Percentiles rank a stretch among this genome's conserved stretches.
Evolutionary conservation across 2,329 filamentous ascomycete genomes (phyloP).

Genomic region (Aspergillus persii): DNA sequence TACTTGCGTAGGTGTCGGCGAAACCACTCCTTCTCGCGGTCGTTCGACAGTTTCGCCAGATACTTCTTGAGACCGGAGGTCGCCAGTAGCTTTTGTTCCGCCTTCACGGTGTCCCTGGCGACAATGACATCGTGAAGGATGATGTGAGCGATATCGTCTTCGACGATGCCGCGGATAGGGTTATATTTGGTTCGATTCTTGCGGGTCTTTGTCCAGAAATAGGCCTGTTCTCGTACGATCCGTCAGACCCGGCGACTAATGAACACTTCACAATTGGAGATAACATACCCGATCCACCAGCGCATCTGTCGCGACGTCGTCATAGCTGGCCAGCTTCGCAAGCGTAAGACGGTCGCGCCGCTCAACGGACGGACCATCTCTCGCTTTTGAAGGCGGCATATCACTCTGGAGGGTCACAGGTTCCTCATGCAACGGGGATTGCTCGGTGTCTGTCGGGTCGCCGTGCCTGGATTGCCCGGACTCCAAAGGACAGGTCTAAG

Average conservation of each 20-base stretch:
- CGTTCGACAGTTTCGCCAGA: slow-evolving; percentile 63
- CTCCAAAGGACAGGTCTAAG: slow-evolving; percentile 6
- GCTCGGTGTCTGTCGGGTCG: background rate
- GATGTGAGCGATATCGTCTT: slow-evolving; percentile 60
- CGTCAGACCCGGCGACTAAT: slow-evolving; percentile 20
- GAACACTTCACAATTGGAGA: slow-evolving; percentile 1
- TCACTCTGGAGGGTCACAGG: slow-evolving; percentile 8
- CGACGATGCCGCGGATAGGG: slow-evolving; percentile 73
- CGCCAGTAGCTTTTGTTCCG: slow-evolving; percentile 69
- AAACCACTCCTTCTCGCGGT: slow-evolving; percentile 84
- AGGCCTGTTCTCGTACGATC: slow-evolving; percentile 59
- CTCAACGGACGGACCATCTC: slow-evolving; percentile 30
- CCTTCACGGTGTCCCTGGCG: slow-evolving; percentile 66
- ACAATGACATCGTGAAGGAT: slow-evolving; percentile 68
- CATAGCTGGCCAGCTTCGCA: slow-evolving; percentile 84
- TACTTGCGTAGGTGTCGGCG: slow-evolving; percentile 82
- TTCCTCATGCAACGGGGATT: background rate
- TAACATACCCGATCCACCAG: slow-evolving; percentile 85
- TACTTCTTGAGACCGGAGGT: slow-evolving; percentile 74
- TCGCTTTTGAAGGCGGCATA: slow-evolving; percentile 40
- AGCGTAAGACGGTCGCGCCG: slow-evolving; percentile 73
- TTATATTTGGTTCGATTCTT: slow-evolving; percentile 90
- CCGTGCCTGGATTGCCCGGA: slow-evolving; percentile 5
- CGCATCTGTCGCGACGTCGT: slow-evolving; percentile 92
- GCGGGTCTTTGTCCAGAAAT: slow-evolving; percentile 93